Evolutionary conservation across 2,329 filamentous ascomycete species (phyloP).

Genomic region (Hansfordia pulvinata): DNA sequence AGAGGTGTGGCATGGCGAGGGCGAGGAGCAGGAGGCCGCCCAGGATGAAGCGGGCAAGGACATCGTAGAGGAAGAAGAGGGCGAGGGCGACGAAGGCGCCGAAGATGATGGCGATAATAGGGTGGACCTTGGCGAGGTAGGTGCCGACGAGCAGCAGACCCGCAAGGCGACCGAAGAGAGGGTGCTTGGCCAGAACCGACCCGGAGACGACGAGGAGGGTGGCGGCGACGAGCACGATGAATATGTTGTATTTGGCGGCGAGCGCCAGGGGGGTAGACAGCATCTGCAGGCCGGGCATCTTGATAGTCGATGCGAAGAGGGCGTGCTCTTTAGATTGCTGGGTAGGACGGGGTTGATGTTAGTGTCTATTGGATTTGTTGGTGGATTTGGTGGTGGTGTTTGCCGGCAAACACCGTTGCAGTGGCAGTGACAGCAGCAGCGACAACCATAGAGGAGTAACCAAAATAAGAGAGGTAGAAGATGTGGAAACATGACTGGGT

Average conservation of each 20-base stretch:
- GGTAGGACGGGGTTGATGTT: too few relatives aligned
- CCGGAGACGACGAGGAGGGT: slow-evolving; percentile 1
- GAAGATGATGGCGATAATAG: slow-evolving; percentile 1
- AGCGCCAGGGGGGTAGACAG: background rate
- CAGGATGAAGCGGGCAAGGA: slow-evolving; percentile 1
- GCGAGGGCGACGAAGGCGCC: background rate
- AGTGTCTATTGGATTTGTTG: too few relatives aligned
- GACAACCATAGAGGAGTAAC: too few relatives aligned
- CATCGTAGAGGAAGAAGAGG: background rate
- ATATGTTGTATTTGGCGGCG: slow-evolving; percentile 1
- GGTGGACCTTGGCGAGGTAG: slow-evolving; percentile 3
- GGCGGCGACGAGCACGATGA: background rate
- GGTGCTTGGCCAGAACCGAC: slow-evolving; percentile 1
- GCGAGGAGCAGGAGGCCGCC: slow-evolving; percentile 2
- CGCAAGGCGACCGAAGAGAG: background rate
- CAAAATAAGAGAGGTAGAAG: too few relatives aligned
- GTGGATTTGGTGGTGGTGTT: too few relatives aligned
- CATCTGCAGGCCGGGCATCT: background rate
- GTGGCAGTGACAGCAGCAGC: too few relatives aligned
- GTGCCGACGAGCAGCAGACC: background rate
- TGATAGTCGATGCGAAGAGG: background rate
- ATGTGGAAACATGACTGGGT: too few relatives aligned
- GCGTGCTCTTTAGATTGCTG: too few relatives aligned
- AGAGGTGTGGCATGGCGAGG: too few relatives aligned
- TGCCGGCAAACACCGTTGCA: too few relatives aligned